Evolutionary conservation across 441 rosid genomes (phyloP).

Genomic region (Mallotus japonicus): DNA sequence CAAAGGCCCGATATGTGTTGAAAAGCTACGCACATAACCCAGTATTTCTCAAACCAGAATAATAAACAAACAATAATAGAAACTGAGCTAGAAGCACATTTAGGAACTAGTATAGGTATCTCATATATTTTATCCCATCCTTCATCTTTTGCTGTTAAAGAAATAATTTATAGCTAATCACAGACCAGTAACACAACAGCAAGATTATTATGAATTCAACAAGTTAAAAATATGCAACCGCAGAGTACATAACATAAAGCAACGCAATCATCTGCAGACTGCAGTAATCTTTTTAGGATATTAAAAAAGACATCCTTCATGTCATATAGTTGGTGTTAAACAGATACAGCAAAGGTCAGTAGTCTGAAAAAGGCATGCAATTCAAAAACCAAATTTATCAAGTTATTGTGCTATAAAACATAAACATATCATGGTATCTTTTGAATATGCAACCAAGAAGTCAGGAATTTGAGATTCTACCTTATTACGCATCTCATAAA

Average conservation of each 20-base stretch:
- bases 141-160: neutral
- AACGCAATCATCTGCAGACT: neutral
- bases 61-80: too few species aligned
- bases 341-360: conserved; percentile 1
- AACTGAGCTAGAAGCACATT: neutral
- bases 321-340: neutral
- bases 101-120: neutral
- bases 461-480: conserved; percentile 29
- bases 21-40: conserved; percentile 38
- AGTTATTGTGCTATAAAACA: neutral
- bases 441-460: neutral
- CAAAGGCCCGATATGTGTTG: conserved; percentile 54
- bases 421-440: neutral
- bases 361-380: neutral
- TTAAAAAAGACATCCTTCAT: neutral
- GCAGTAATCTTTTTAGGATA: neutral
- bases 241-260: neutral
- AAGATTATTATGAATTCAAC: neutral
- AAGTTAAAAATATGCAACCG: neutral
- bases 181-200: conserved; percentile 4
- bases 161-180: neutral
- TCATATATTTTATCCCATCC: neutral
- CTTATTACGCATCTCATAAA: conserved; percentile 60
- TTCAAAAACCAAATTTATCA: neutral
- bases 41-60: conserved; percentile 8